Evolutionary conservation across 2,329 filamentous ascomycete genomes (phyloP).

Genomic region (Pyricularia sp.): DNA sequence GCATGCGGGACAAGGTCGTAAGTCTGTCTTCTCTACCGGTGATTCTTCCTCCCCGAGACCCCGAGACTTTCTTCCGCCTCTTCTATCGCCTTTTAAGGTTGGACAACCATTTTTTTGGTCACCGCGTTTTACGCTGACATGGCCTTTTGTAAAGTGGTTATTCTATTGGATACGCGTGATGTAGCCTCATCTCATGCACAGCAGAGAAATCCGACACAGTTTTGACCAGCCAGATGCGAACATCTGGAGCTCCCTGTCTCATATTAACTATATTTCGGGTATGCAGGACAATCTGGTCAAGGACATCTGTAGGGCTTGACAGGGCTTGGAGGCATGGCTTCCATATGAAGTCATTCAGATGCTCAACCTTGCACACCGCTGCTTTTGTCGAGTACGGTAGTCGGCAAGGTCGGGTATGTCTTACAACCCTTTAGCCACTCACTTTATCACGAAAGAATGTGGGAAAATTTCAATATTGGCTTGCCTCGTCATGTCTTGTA

Average conservation of each 20-base stretch:
- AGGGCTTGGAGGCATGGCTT: neutral
- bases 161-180: neutral
- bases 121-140: neutral
- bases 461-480: neutral
- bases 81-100: neutral
- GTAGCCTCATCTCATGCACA: neutral
- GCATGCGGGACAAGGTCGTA: neutral
- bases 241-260: neutral
- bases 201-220: too few relatives aligned
- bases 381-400: too few relatives aligned
- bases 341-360: too few relatives aligned
- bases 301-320: neutral
- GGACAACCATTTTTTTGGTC: neutral
- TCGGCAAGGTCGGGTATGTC: neutral
- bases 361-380: too few relatives aligned
- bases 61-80: neutral
- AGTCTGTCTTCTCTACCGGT: neutral
- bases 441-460: neutral
- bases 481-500: neutral
- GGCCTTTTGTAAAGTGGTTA: neutral
- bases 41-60: neutral
- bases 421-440: neutral
- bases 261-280: neutral
- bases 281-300: neutral
- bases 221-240: neutral